Conservation (phyloP, 2,329 filamentous ascomycete genomes). For the Ceratocystis huliohia region DNA sequence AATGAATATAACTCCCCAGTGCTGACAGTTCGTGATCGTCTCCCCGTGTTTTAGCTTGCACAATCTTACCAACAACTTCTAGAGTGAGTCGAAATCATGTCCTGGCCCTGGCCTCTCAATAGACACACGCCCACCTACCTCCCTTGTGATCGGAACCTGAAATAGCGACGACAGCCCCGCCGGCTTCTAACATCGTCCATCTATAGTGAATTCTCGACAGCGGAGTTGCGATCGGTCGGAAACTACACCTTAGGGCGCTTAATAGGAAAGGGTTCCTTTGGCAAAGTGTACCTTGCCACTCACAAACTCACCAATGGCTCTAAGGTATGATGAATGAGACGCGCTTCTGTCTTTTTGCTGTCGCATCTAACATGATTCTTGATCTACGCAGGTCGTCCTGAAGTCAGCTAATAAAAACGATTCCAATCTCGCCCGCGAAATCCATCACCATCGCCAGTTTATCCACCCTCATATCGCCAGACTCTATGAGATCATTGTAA, state of each 20-base stretch:
- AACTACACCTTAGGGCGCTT: slow-evolving; percentile 86
- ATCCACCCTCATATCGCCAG: slow-evolving; percentile 93
- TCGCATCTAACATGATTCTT: slow-evolving; percentile 5
- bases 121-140: neutral
- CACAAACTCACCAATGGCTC: slow-evolving; percentile 98
- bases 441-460: slow-evolving; percentile 97
- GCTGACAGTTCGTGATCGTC: neutral
- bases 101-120: slow-evolving; percentile 6
- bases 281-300: slow-evolving; percentile 89
- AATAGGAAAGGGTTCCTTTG: slow-evolving; percentile 96
- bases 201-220: slow-evolving; percentile 84
- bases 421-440: slow-evolving; percentile 88
- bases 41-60: slow-evolving; percentile 54
- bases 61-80: slow-evolving; percentile 93
- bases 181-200: neutral
- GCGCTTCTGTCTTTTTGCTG: neutral
- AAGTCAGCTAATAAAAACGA: slow-evolving; percentile 96
- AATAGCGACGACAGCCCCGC: slow-evolving; percentile 18
- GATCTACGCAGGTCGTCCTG: slow-evolving; percentile 55
- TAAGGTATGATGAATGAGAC: slow-evolving; percentile 49
- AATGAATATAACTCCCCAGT: neutral
- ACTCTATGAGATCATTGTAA: slow-evolving; percentile 96
- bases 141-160: slow-evolving; percentile 13
- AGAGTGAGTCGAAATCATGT: slow-evolving; percentile 48
- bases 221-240: slow-evolving; percentile 81